A percentile compares a stretch with the other conserved stretches of the same genome.
These are phyloP conservation scores for Dentipellis sp. DNA, from an alignment of 768 basidiomycete genomes.

Conservation along the genomic window DNA sequence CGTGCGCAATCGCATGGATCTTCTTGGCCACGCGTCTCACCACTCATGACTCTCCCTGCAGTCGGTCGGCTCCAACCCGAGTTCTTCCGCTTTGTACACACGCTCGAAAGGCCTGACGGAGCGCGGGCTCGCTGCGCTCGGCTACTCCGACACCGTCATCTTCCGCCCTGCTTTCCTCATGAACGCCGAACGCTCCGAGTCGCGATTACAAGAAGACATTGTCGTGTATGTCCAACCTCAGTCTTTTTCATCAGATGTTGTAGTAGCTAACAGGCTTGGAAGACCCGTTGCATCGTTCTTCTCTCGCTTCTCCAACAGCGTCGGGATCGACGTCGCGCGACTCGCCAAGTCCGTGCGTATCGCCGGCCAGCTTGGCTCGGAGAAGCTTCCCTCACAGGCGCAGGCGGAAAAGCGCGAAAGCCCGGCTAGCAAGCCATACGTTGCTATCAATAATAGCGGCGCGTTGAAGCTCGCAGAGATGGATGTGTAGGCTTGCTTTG, in stretches of 20 bases:
- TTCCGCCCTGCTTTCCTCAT: conserved; percentile 53
- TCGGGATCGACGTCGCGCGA: conserved; percentile 30
- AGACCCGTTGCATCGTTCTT: background rate
- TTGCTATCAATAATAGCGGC: background rate
- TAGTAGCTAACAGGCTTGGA: background rate
- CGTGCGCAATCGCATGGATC: conserved; percentile 9
- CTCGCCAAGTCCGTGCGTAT: conserved; percentile 43
- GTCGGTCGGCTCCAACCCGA: conserved; percentile 33
- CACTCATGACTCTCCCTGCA: conserved; percentile 24
- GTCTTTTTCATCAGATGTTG: background rate
- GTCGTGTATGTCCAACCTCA: conserved; percentile 27
- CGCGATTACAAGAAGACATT: conserved; percentile 31
- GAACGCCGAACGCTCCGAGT: conserved; percentile 35
- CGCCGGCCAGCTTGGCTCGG: conserved; percentile 47
- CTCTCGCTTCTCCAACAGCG: conserved; percentile 3
- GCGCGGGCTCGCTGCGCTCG: conserved; percentile 49
- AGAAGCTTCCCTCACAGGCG: conserved; percentile 34
- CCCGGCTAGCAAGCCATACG: background rate
- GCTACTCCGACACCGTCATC: conserved; percentile 61
- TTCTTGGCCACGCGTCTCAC: background rate
- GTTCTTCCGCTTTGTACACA: conserved; percentile 42
- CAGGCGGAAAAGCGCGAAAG: conserved; percentile 26
- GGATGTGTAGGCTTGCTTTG: background rate
- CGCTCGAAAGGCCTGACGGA: conserved; percentile 75
- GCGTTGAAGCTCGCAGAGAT: background rate